Base-by-base conservation (phyloP, 208 protist species). In the Leishmania arabica region DNA sequence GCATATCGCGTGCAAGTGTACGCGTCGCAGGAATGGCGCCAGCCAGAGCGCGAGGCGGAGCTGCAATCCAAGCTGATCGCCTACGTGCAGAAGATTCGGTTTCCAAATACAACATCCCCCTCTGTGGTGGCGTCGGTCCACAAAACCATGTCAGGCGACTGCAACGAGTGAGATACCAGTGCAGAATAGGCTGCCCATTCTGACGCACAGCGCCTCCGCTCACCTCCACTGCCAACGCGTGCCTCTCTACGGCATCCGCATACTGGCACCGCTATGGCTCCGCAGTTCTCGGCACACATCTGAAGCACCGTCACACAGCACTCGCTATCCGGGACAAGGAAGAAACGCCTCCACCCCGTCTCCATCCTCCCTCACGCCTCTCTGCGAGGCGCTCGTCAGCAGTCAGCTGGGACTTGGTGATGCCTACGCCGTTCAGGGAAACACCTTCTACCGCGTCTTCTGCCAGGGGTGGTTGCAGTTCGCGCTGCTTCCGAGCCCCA, bases 221-320 rank as follows among this genome's bases (percentile, higher is more conserved):
- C 74, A 75, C 45, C 86, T 86, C 42, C 87, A 90, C 79, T 90
- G 87, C 64, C 79, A 84, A 37, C 77, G 60, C 31, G 87, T 84
- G 3, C 84, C 87, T 24, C 75, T 87, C 11, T 90, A 90, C 73
- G 78, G 27, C 65, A 56, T 84, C 19, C 74, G 58, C 45, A 64
- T 85, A 11, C 75, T 71, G 31, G 77, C 87, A 13, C 83, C 86
- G 17, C 4, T 31, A 54, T 88, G 83, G 78, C 62, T 85, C 71
- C 77, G 83, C n/a, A 42, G 0, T 40, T 42, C 27, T 24, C 31
- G 42, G 15, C 42, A 31, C 19, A 72, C 42, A n/a, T 11, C 37
- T 77, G 19, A 47, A 19, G 9, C 65, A 37, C 65, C 19, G 62
- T 56, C 19, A 21, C 9, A 53, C 72, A 37, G 21, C 51, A 24